These are phyloP conservation scores for Diutina siamensis DNA, from an alignment of 1,139 yeast genomes.

Conservation along the genomic window DNA sequence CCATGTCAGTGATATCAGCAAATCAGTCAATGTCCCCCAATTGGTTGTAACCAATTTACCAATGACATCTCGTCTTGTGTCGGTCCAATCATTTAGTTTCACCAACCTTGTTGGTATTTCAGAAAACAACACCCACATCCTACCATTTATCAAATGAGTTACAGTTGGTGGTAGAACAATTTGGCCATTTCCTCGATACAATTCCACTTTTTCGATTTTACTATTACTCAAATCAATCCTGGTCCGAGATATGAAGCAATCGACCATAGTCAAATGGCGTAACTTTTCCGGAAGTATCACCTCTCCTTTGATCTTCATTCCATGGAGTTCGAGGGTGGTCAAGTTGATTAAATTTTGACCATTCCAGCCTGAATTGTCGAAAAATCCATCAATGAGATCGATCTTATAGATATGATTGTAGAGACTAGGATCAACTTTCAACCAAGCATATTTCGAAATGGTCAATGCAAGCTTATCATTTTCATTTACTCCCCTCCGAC, in stretches of 20 bases:
- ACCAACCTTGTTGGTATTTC: background rate
- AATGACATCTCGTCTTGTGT: background rate
- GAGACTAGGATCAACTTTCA: background rate
- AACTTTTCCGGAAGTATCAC: background rate
- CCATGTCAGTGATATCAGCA: slow-evolving; percentile 3
- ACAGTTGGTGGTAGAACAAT: background rate
- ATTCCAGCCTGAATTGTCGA: background rate
- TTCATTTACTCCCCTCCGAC: background rate
- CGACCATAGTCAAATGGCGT: background rate
- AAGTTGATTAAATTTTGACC: background rate
- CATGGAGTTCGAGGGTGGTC: background rate
- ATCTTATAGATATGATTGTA: background rate
- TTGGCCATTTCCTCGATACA: background rate
- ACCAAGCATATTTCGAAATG: background rate
- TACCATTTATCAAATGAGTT: background rate
- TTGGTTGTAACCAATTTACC: background rate
- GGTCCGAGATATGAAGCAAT: background rate
- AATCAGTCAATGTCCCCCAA: background rate
- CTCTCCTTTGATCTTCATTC: background rate
- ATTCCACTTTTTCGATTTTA: background rate
- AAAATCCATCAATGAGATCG: slow-evolving; percentile 1
- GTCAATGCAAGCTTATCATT: background rate
- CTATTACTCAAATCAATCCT: background rate
- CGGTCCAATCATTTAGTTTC: slow-evolving; percentile 3
- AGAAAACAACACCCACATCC: background rate